phyloP scores from a whole-genome alignment of 768 basidiomycete species.

The Dacryopinax spathularia region DNA sequence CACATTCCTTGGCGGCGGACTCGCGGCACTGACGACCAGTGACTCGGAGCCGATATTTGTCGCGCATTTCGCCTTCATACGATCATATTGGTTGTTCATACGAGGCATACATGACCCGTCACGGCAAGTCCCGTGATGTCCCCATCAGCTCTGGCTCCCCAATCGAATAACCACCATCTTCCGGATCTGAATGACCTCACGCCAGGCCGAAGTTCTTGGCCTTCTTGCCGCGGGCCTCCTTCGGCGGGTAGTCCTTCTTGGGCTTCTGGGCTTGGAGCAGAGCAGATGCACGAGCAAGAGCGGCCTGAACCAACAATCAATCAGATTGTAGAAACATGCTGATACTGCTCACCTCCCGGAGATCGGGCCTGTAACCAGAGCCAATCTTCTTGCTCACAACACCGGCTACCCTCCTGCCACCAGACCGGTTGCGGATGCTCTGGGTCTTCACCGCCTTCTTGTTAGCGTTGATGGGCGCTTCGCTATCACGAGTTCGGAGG shows the following conservation, averaged over 20 bases:
- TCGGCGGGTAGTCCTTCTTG: conserved; percentile 43
- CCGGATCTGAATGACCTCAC: too few species aligned
- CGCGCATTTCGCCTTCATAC: not conserved
- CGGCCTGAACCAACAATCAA: conserved; percentile 34
- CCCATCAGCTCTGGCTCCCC: too few species aligned
- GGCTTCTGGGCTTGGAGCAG: conserved; percentile 55
- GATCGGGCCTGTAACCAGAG: conserved; percentile 63
- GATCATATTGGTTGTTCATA: conserved; percentile 2
- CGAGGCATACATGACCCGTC: not conserved
- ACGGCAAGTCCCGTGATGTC: not conserved
- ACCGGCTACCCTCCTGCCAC: conserved; percentile 55
- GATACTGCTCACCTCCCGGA: conserved; percentile 48
- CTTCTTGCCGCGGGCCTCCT: conserved; percentile 65
- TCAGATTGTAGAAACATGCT: conserved; percentile 9
- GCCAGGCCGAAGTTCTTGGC: conserved; percentile 16
- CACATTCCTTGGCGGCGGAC: too few species aligned
- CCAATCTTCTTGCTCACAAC: conserved; percentile 44
- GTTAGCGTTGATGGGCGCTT: conserved; percentile 40
- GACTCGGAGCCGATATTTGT: too few species aligned
- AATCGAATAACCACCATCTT: too few species aligned
- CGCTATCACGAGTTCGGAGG: conserved; percentile 51
- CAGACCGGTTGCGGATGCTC: conserved; percentile 51
- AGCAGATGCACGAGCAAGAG: conserved; percentile 63
- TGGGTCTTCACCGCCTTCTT: conserved; percentile 34
- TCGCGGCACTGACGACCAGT: too few species aligned